Evolutionary conservation across 495 filamentous ascomycete species (phyloP).

Genomic region (Tuber brumale): DNA sequence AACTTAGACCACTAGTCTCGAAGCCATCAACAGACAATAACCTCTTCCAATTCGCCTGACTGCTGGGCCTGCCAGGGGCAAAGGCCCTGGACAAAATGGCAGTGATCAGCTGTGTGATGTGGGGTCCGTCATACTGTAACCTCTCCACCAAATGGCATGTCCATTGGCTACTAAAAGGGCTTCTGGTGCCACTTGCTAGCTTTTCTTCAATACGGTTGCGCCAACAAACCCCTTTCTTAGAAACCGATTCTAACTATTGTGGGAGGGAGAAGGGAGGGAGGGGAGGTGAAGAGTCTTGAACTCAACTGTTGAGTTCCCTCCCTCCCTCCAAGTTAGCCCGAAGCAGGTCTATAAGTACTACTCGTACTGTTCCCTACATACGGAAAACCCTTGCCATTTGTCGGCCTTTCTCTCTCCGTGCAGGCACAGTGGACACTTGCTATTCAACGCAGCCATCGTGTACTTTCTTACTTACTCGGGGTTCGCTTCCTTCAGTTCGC

Average conservation of each 20-base stretch:
- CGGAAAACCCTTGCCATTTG: not conserved
- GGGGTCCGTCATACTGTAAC: not conserved
- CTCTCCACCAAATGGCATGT: not conserved
- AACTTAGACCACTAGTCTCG: not conserved
- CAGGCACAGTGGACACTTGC: not conserved
- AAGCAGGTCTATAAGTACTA: not conserved
- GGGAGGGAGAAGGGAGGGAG: not conserved
- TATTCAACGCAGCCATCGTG: not conserved
- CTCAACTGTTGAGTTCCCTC: not conserved
- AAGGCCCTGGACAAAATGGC: not conserved
- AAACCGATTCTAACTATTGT: not conserved
- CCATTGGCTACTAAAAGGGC: not conserved
- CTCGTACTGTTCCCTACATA: not conserved
- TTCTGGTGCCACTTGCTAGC: not conserved
- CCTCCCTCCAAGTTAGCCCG: not conserved
- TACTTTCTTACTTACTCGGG: not conserved
- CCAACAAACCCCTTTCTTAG: not conserved
- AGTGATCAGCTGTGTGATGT: not conserved
- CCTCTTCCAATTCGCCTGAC: not conserved
- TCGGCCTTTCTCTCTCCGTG: not conserved
- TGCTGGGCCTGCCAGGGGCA: not conserved
- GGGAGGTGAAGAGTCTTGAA: not conserved
- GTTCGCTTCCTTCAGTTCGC: not conserved
- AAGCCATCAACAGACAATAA: not conserved
- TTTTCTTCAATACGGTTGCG: not conserved